A percentile compares a stretch with the other conserved stretches of the same genome.
Evolutionary conservation across 139 green algal genomes (phyloP).

Genomic region (Picochlorum sp.): DNA sequence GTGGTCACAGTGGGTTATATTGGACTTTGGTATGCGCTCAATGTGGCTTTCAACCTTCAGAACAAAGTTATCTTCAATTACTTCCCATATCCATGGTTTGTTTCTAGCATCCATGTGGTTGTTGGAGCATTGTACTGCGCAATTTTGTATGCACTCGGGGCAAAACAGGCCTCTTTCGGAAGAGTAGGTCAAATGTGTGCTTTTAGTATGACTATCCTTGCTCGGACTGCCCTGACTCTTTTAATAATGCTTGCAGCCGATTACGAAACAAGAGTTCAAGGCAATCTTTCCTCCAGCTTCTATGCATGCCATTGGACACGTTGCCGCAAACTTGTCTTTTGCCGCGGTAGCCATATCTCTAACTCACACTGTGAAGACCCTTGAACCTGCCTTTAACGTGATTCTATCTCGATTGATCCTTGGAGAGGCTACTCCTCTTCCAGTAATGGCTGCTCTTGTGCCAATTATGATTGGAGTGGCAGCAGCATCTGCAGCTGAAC

Average conservation of each 20-base stretch:
- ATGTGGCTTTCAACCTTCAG: slow-evolving; percentile 97
- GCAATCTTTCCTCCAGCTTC: slow-evolving; percentile 73
- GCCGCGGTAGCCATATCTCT: slow-evolving; percentile 94
- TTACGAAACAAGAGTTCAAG: slow-evolving; percentile 77
- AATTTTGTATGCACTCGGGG: slow-evolving; percentile 60
- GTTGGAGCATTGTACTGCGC: slow-evolving; percentile 81
- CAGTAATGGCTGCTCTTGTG: slow-evolving; percentile 76
- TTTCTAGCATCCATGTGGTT: slow-evolving; percentile 83
- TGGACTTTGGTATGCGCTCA: slow-evolving; percentile 83
- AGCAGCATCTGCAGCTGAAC: slow-evolving; percentile 74
- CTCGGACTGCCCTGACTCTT: slow-evolving; percentile 19
- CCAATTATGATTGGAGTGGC: slow-evolving; percentile 92
- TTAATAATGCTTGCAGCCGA: too few relatives aligned
- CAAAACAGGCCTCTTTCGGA: slow-evolving; percentile 83
- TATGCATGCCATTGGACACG: slow-evolving; percentile 95
- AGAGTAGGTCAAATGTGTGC: too few relatives aligned
- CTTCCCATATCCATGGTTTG: slow-evolving; percentile 92
- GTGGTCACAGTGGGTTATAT: slow-evolving; percentile 75
- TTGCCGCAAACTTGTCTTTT: slow-evolving; percentile 97
- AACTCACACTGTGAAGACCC: slow-evolving; percentile 96
- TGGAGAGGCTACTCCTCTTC: slow-evolving; percentile 68
- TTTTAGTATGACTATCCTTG: slow-evolving; percentile 34
- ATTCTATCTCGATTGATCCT: slow-evolving; percentile 69
- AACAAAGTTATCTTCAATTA: slow-evolving; percentile 99
- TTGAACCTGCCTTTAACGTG: slow-evolving; percentile 97